Percentiles rank a stretch among this genome's conserved stretches.
Conservation (phyloP, 2,329 filamentous ascomycete genomes). For the Paramyrothecium roridum region DNA sequence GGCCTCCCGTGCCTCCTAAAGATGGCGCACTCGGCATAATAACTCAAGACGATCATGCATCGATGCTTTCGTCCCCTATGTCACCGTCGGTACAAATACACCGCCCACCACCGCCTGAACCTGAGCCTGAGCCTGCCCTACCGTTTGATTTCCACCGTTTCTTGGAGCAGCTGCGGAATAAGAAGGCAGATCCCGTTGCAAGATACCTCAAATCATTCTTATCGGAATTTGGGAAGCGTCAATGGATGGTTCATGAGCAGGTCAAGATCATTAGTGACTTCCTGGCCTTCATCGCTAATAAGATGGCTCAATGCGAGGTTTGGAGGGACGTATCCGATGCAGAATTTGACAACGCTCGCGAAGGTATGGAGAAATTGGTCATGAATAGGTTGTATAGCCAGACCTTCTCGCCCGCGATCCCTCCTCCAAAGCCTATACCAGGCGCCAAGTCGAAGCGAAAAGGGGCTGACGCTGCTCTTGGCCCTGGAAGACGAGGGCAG, state of each 20-base stretch:
- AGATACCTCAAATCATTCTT: slow-evolving; percentile 94
- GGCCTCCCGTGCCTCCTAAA: slow-evolving; percentile 59
- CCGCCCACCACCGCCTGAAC: slow-evolving; percentile 67
- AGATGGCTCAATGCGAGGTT: slow-evolving; percentile 96
- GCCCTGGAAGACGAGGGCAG: slow-evolving; percentile 85
- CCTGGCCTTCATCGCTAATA: slow-evolving; percentile 92
- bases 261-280: slow-evolving; percentile 99
- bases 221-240: slow-evolving; percentile 90
- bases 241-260: slow-evolving; percentile 99
- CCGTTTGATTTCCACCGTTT: slow-evolving; percentile 98
- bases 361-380: slow-evolving; percentile 99
- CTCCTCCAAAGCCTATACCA: slow-evolving; percentile 70
- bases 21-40: slow-evolving; percentile 45
- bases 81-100: slow-evolving; percentile 51
- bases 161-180: slow-evolving; percentile 89
- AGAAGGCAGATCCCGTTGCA: slow-evolving; percentile 96
- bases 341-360: slow-evolving; percentile 96
- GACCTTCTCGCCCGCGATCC: slow-evolving; percentile 93
- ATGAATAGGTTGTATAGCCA: slow-evolving; percentile 97
- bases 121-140: slow-evolving; percentile 75
- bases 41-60: slow-evolving; percentile 33
- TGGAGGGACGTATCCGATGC: slow-evolving; percentile 95
- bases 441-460: slow-evolving; percentile 66
- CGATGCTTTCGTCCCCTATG: slow-evolving; percentile 30
- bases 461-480: slow-evolving; percentile 65